Conservation (phyloP, 768 basidiomycete species). For the Lentinus tigrinus region DNA sequence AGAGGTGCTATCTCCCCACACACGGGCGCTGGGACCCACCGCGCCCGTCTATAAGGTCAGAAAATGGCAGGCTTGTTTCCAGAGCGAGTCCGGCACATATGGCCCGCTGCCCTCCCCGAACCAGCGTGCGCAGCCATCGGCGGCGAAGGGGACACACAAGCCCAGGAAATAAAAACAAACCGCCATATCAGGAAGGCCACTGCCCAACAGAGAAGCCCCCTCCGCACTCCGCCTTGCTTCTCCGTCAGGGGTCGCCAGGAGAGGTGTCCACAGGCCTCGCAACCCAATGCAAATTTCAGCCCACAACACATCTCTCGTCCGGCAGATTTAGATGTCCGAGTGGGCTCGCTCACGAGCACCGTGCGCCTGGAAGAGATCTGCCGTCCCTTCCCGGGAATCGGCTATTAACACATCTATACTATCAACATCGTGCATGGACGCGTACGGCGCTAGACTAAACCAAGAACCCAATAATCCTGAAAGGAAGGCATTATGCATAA, state of each 20-base stretch:
- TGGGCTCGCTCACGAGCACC: too few species aligned
- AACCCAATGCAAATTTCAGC: background rate
- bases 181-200: background rate
- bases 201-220: background rate
- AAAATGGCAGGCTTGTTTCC: background rate
- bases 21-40: background rate
- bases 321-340: too few species aligned
- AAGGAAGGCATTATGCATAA: slow-evolving; percentile 13
- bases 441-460: background rate
- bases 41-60: background rate
- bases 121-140: background rate
- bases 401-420: background rate
- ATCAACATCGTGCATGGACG: background rate
- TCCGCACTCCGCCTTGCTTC: background rate
- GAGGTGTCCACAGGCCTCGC: background rate
- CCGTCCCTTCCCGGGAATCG: too few species aligned
- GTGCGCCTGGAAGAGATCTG: too few species aligned
- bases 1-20: background rate
- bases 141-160: background rate
- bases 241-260: background rate
- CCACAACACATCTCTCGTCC: background rate
- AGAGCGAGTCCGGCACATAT: background rate
- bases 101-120: background rate
- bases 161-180: background rate
- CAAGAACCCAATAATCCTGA: slow-evolving; percentile 8